Evolutionary conservation across 2,329 filamentous ascomycete genomes (phyloP), one percentile per base, ranked within the genome.

Genomic region (Xylariaceae sp.): DNA sequence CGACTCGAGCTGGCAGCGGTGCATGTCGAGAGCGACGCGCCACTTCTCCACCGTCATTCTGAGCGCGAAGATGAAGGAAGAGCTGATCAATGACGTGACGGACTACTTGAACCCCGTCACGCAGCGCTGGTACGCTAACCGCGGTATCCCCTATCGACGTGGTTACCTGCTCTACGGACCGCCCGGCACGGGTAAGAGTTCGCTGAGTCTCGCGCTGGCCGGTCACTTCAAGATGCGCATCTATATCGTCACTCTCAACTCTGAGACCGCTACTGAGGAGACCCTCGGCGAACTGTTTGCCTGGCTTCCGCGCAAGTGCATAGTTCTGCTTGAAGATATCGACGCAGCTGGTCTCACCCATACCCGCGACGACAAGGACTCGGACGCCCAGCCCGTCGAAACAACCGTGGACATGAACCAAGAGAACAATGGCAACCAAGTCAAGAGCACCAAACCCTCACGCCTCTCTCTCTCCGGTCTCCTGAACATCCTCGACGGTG

Each of bases 161-260:
- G 92, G 91, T 0, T 96, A 94, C 68, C 81, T 96, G 0, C 84
- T 96, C 13, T 80, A 92, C 64, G 91, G 91, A 0, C 89, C 90
- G 0, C 89, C 89, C 0, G 89, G 90, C 0, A 92, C 89, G 0
- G 89, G 90, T 11, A 94, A 93, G 73, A 88, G 85, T 50, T 88
- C 85, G 51, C 78, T 91, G 1, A 87, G 83, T 63, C 80, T 90
- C 48, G 88, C 88, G 0, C 78, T 89, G 53, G 87, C 88, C 0
- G 88, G 88, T 4, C 81, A 84, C 68, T 87, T 90, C 70, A 82
- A 84, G 60, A 80, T 91, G 74, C 80, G 83, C 53, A 87, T 91
- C 62, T 90, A 90, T 72, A 87, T 90, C 57, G 80, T 90, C 63
- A 87, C 82, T 67, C 75, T 91, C 47, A 88, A 81, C 70, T 88